Evolutionary conservation across 805 yeast genomes (phyloP).

Genomic region (Ogataea ganodermae): DNA sequence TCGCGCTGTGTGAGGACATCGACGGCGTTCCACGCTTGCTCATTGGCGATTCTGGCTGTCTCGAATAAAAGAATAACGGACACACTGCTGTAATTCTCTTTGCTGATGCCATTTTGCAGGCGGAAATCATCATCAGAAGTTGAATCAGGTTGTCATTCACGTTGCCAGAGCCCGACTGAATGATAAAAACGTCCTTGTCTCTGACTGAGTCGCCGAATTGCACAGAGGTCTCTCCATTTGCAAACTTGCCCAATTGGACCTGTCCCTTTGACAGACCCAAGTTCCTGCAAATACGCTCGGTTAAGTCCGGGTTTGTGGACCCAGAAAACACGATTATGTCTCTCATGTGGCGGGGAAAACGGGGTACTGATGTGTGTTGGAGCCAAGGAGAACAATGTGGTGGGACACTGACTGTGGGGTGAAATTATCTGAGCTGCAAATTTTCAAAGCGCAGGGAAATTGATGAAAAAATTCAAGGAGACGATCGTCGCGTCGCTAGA

Average conservation of each 20-base stretch:
- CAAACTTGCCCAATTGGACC: constrained; percentile 63
- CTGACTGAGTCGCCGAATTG: constrained; percentile 86
- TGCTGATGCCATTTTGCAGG: constrained; percentile 91
- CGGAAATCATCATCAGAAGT: constrained; percentile 79
- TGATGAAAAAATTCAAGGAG: constrained; percentile 1
- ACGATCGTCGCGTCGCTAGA: constrained; percentile 11
- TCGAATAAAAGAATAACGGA: constrained; percentile 92
- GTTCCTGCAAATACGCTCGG: constrained; percentile 72
- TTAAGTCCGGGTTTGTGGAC: constrained; percentile 79
- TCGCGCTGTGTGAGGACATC: constrained; percentile 29
- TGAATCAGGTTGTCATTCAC: constrained; percentile 88
- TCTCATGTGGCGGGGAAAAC: constrained; percentile 50
- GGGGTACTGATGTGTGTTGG: background rate
- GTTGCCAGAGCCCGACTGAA: constrained; percentile 84
- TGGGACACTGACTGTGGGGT: background rate
- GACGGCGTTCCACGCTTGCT: constrained; percentile 75
- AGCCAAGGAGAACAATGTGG: background rate
- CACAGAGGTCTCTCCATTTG: constrained; percentile 94
- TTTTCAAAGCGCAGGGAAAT: background rate
- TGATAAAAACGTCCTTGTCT: constrained; percentile 91
- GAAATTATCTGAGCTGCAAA: background rate
- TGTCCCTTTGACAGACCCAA: constrained; percentile 73
- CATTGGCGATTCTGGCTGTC: constrained; percentile 94
- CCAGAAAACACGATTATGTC: constrained; percentile 91
- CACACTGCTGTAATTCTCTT: constrained; percentile 84